phyloP scores from a whole-genome alignment of 2,329 filamentous ascomycete species.

The Trichoderma koningii region DNA sequence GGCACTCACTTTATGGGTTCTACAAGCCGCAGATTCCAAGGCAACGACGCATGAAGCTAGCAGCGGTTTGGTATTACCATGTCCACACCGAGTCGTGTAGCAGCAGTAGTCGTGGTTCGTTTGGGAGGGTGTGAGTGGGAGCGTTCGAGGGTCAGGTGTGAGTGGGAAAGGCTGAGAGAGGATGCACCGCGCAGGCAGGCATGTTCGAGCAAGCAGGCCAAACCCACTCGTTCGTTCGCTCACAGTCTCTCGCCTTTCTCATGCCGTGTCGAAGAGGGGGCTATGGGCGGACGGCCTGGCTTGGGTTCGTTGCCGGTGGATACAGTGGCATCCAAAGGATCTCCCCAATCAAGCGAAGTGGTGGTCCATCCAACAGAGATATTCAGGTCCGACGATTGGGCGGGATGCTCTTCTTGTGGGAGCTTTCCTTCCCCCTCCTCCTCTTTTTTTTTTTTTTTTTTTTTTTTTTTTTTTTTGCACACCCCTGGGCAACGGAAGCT shows the following conservation, averaged over 20 bases:
- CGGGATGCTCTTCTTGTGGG: neutral
- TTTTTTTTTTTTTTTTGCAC: no score
- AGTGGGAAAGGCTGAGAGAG: slow-evolving; percentile 25
- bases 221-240: neutral
- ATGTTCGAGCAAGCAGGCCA: neutral
- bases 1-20: slow-evolving; percentile 15
- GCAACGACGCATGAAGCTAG: slow-evolving; percentile 16
- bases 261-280: slow-evolving; percentile 19
- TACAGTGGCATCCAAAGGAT: slow-evolving; percentile 19
- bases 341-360: slow-evolving; percentile 15
- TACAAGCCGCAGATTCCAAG: slow-evolving; percentile 15
- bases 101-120: no score
- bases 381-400: slow-evolving; percentile 9
- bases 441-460: no score
- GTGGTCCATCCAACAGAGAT: slow-evolving; percentile 17
- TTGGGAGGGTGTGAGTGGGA: no score
- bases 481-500: neutral
- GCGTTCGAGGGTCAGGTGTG: neutral
- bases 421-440: slow-evolving; percentile 2
- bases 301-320: slow-evolving; percentile 8
- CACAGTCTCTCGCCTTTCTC: neutral
- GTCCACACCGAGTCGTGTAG: slow-evolving; percentile 21
- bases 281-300: neutral
- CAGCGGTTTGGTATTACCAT: slow-evolving; percentile 7
- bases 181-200: neutral